Evolutionary conservation across 352 stramenopile species (phyloP), one percentile per base, ranked within the genome.

Genomic region (Phytopythium oedochilum): DNA sequence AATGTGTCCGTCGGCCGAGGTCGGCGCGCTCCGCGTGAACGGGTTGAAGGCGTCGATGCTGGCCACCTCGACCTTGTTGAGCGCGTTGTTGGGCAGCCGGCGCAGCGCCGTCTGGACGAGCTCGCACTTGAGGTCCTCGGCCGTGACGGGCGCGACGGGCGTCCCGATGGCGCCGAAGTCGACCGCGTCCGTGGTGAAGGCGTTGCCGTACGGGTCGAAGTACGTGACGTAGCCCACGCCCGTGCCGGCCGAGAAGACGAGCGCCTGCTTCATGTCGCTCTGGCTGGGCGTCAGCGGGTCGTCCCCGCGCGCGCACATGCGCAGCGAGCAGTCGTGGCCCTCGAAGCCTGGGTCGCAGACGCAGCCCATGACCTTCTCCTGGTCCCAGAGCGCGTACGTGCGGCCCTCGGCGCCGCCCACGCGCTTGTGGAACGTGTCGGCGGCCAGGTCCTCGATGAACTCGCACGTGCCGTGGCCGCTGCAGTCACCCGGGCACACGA

Each of bases 321-420:
- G 86, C 2, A 80, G 48, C 3, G 60, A 73, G 47, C 86, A 92
- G 40, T 81, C 78, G 8, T 80, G 54, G 1, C 76, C 71, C 7
- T 72, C 43, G 55, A 71, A 96, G 1, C 70, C 73, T 12, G 60
- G 56, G 45, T 96, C 83, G 47, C 88, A 96, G 9, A 68, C 56
- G 49, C 89, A 97, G 28, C 86, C 86, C 40, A 83, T 79, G 35
- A 96, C 75, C 67, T 87, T 92, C 43, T 94, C 81, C 17, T 70
- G 71, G 53, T 96, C 86, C 83, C 86, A 96, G 23, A 86, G 67
- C 31, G 72, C 59, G 40, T 89, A 70, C 36, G 71, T 70, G 12
- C 63, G 59, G 0, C 61, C 60, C 3, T 68, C 5, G 0, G 69
- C 56, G 5, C 76, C 68, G 20, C 57, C 58, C 17, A 90, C 55